Conservation (phyloP, 2,329 filamentous ascomycete genomes). For the Venturia nashicola region DNA sequence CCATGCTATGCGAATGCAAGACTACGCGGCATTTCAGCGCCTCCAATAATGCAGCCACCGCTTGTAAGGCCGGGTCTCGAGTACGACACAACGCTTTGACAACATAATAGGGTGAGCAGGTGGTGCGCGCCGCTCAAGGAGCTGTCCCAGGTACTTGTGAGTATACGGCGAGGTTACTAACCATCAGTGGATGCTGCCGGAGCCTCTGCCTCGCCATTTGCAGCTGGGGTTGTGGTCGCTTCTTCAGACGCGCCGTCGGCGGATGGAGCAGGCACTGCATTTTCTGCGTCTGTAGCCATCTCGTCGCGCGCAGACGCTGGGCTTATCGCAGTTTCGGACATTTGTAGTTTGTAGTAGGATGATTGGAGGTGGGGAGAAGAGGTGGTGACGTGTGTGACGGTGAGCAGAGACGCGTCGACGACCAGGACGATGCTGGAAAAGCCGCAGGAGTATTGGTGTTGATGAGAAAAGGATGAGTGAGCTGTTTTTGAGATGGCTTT, state of each 20-base stretch:
- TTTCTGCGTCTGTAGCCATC: not conserved
- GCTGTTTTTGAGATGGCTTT: not conserved
- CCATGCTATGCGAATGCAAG: not conserved
- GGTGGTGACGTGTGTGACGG: conserved; percentile 1
- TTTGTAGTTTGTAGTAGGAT: not conserved
- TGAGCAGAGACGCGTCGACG: not conserved
- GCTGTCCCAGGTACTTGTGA: not conserved
- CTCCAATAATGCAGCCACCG: not conserved
- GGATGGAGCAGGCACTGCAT: not conserved
- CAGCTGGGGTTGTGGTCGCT: not conserved
- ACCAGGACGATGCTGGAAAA: not conserved
- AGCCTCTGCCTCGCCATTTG: not conserved
- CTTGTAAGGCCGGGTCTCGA: not conserved
- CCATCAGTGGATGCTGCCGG: not conserved
- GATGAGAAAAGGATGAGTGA: not conserved
- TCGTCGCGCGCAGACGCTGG: not conserved
- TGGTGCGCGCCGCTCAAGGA: not conserved
- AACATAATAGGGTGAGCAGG: not conserved
- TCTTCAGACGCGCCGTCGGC: not conserved
- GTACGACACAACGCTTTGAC: not conserved
- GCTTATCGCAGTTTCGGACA: not conserved
- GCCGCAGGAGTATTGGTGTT: not conserved
- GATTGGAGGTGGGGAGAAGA: not conserved
- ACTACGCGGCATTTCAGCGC: no score
- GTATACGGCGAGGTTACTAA: not conserved